Evolutionary conservation across 2,329 filamentous ascomycete species (phyloP).

Genomic region (Beauveria sp.): DNA sequence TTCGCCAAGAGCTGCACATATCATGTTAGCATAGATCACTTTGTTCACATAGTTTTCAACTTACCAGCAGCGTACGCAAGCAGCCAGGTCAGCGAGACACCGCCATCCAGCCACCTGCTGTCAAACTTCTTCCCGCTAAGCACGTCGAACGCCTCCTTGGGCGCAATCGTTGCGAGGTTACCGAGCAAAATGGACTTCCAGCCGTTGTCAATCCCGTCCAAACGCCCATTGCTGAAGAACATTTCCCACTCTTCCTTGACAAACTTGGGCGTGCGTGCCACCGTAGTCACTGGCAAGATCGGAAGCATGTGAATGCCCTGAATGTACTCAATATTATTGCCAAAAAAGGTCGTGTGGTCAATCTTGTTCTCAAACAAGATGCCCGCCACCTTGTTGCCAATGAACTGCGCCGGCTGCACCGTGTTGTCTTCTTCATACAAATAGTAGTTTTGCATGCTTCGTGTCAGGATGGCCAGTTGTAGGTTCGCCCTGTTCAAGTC

Average conservation of each 20-base stretch:
- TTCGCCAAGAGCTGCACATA: not conserved
- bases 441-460: constrained; percentile 73
- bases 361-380: constrained; percentile 91
- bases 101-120: constrained; percentile 66
- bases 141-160: constrained; percentile 62
- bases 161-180: constrained; percentile 72
- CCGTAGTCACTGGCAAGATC: constrained; percentile 58
- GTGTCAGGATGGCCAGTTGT: constrained; percentile 71
- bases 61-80: constrained; percentile 69
- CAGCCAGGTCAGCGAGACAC: constrained; percentile 80
- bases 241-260: constrained; percentile 76
- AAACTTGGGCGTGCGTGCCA: constrained; percentile 60
- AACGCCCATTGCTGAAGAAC: constrained; percentile 64
- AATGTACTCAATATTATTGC: constrained; percentile 62
- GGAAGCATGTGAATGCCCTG: constrained; percentile 80
- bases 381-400: constrained; percentile 65
- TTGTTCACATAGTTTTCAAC: constrained; percentile 20
- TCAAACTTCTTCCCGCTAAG: constrained; percentile 63
- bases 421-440: constrained; percentile 65
- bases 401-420: constrained; percentile 66
- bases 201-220: constrained; percentile 58
- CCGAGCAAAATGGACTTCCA: constrained; percentile 83
- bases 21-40: not conserved
- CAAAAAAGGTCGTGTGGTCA: constrained; percentile 89
- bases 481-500: constrained; percentile 54